Percentiles rank a stretch among this genome's conserved stretches.
Evolutionary conservation across 163 green algal genomes (phyloP).

Genomic region (Scenedesmus sp.): DNA sequence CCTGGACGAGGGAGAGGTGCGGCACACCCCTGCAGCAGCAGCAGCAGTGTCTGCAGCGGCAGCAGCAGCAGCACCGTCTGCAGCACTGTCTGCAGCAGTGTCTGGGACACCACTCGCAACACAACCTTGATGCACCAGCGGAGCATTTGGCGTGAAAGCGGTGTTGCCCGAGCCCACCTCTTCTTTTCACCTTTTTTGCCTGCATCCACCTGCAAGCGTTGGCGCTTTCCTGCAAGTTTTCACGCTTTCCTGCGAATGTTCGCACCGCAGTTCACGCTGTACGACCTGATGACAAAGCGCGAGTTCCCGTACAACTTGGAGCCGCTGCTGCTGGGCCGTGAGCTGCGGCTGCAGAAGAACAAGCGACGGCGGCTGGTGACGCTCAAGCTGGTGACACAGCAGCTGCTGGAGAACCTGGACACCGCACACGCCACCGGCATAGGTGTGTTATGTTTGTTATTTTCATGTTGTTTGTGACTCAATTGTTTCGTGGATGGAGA

Average conservation of each 20-base stretch:
- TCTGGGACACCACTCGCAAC: neutral
- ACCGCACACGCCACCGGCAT: slow-evolving; percentile 73
- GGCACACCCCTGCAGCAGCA: neutral
- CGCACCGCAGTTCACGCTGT: slow-evolving; percentile 72
- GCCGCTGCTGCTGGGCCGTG: slow-evolving; percentile 79
- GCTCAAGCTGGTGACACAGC: slow-evolving; percentile 55
- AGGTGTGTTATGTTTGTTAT: slow-evolving; percentile 20
- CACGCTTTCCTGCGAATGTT: neutral
- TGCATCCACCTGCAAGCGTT: too few species aligned
- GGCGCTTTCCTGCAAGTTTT: too few species aligned
- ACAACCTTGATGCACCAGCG: too few species aligned
- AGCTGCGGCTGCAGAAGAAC: slow-evolving; percentile 79
- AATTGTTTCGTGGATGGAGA: neutral
- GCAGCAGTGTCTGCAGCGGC: neutral
- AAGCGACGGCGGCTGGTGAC: slow-evolving; percentile 43
- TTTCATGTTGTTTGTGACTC: neutral
- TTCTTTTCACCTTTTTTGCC: too few species aligned
- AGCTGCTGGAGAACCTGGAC: slow-evolving; percentile 75
- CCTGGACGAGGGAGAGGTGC: too few species aligned
- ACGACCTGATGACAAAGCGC: slow-evolving; percentile 76
- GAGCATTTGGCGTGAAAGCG: too few species aligned
- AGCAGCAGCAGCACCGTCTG: neutral
- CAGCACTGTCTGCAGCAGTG: neutral
- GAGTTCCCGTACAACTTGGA: slow-evolving; percentile 78
- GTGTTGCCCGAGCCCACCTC: too few species aligned